Percentiles rank a stretch among this genome's conserved stretches.
phyloP scores from a whole-genome alignment of 306 rosid genomes.

The Trifolium subterraneum region DNA sequence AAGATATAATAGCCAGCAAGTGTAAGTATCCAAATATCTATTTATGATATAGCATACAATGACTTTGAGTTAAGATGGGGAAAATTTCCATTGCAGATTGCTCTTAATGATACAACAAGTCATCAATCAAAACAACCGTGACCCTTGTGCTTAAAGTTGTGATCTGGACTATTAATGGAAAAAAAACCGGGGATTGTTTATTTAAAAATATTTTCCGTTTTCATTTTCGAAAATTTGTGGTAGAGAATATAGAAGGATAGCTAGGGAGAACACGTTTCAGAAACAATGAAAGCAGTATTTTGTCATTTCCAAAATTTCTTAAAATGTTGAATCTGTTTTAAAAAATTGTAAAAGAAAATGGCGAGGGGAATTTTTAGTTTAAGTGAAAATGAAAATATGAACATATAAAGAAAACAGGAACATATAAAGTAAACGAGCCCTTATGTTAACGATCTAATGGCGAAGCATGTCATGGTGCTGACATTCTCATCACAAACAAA shows the following conservation, averaged over 20 bases:
- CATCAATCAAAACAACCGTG: background rate
- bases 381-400: background rate
- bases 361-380: background rate
- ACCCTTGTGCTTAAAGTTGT: constrained; percentile 6
- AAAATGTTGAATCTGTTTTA: background rate
- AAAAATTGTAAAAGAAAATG: background rate
- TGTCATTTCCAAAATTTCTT: background rate
- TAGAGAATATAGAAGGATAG: background rate
- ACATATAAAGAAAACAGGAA: background rate
- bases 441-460: background rate
- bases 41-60: constrained; percentile 7
- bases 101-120: constrained; percentile 3
- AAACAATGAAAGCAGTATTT: background rate
- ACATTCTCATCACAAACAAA: constrained; percentile 18
- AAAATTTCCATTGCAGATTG: background rate
- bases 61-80: constrained; percentile 20
- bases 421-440: background rate
- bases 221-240: background rate
- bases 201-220: background rate
- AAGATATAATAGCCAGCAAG: constrained; percentile 18
- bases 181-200: background rate
- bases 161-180: background rate
- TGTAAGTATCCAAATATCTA: constrained; percentile 16
- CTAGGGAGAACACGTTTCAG: background rate
- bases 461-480: background rate